Conservation (phyloP, 129 eudicot genomes). For the Daucus carota region DH1_v3.0 NC_030384.2:44010001-44010500, state of each 20-base stretch:
- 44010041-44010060: too few relatives aligned
- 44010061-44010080: too few relatives aligned
- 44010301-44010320: not conserved
- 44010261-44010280: not conserved
- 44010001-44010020: not conserved
- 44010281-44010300: not conserved
- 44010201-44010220: not conserved
- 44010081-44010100: too few relatives aligned
- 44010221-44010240: not conserved
- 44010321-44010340: not conserved
- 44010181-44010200: not conserved
- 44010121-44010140: not conserved
- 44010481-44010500: not conserved
- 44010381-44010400: not conserved
- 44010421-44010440: not conserved
- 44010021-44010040: not conserved
- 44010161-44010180: too few relatives aligned
- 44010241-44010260: not conserved
- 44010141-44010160: not conserved
- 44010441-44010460: not conserved
- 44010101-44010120: not conserved
- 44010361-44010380: not conserved
- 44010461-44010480: not conserved
- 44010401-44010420: not conserved
- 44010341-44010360: not conserved